A percentile compares a stretch with the other conserved stretches of the same genome.
These are phyloP conservation scores for Fusarium annulatum DNA, from an alignment of 2,329 filamentous ascomycete genomes.

Conservation along the genomic window DNA sequence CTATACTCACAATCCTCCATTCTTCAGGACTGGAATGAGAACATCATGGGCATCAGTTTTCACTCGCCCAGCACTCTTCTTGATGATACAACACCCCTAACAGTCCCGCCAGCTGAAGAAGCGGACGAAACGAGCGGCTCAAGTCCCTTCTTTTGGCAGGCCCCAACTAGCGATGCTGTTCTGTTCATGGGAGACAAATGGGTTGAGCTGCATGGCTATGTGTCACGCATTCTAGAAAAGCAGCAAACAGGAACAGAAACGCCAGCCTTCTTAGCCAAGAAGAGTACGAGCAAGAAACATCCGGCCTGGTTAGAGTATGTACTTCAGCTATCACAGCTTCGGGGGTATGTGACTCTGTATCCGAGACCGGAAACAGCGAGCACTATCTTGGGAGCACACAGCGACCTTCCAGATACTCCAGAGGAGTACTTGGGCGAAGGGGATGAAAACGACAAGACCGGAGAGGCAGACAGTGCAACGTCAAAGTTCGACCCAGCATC, in stretches of 20 bases:
- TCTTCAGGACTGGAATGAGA: constrained; percentile 58
- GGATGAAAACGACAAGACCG: constrained; percentile 41
- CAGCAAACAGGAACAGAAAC: constrained; percentile 51
- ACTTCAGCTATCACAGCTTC: constrained; percentile 78
- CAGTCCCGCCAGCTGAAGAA: constrained; percentile 51
- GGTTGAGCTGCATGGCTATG: constrained; percentile 84
- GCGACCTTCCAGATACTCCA: constrained; percentile 76
- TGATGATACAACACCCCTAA: constrained; percentile 69
- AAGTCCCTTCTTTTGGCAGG: constrained; percentile 84
- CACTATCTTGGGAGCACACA: constrained; percentile 78
- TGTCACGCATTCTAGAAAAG: constrained; percentile 69
- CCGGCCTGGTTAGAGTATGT: constrained; percentile 84
- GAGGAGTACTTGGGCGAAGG: constrained; percentile 69
- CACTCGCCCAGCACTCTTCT: constrained; percentile 75
- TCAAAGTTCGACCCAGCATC: constrained; percentile 56
- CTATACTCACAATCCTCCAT: constrained; percentile 70
- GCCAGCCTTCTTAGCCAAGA: constrained; percentile 59
- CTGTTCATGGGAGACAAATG: constrained; percentile 89
- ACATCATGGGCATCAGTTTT: constrained; percentile 82
- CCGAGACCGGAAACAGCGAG: constrained; percentile 68
- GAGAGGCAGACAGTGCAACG: constrained; percentile 46
- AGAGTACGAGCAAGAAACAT: constrained; percentile 73
- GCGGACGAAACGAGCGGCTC: constrained; percentile 39
- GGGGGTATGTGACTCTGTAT: constrained; percentile 84
- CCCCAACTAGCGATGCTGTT: constrained; percentile 82